phyloP scores from a whole-genome alignment of 441 rosid genomes.

The Populus hybrid region DNA sequence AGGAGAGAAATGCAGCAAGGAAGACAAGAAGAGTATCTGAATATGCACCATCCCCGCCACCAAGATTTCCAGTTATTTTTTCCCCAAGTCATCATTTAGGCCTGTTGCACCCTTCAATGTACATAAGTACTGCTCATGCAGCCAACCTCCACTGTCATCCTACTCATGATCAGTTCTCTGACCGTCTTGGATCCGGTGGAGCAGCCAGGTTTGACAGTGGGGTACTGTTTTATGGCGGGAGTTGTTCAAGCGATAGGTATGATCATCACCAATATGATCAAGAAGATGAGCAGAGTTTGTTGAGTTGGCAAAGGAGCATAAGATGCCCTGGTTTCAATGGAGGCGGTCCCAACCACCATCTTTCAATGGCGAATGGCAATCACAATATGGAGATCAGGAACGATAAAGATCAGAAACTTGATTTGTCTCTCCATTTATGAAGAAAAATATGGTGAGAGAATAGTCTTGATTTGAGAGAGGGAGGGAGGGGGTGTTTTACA shows the following conservation, averaged over 20 bases:
- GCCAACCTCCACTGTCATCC: conserved; percentile 40
- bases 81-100: conserved; percentile 31
- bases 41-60: conserved; percentile 26
- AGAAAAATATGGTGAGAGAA: background rate
- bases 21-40: conserved; percentile 57
- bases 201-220: conserved; percentile 34
- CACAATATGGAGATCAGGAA: conserved; percentile 13
- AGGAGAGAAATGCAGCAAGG: conserved; percentile 75
- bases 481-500: background rate
- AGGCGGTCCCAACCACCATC: conserved; percentile 15
- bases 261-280: conserved; percentile 13
- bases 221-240: conserved; percentile 18
- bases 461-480: background rate
- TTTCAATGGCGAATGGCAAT: conserved; percentile 19
- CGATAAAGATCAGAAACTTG: conserved; percentile 51
- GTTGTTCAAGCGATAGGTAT: conserved; percentile 10
- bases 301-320: conserved; percentile 45
- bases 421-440: conserved; percentile 80
- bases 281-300: conserved; percentile 30
- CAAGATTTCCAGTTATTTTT: conserved; percentile 38
- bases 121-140: conserved; percentile 39
- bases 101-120: conserved; percentile 43
- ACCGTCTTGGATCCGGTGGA: conserved; percentile 34
- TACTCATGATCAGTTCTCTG: conserved; percentile 24
- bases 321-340: conserved; percentile 20